Percentiles rank a stretch among this genome's conserved stretches.
Evolutionary conservation across 2,329 filamentous ascomycete species (phyloP).

Genomic region (Trichoderma asperellum): DNA sequence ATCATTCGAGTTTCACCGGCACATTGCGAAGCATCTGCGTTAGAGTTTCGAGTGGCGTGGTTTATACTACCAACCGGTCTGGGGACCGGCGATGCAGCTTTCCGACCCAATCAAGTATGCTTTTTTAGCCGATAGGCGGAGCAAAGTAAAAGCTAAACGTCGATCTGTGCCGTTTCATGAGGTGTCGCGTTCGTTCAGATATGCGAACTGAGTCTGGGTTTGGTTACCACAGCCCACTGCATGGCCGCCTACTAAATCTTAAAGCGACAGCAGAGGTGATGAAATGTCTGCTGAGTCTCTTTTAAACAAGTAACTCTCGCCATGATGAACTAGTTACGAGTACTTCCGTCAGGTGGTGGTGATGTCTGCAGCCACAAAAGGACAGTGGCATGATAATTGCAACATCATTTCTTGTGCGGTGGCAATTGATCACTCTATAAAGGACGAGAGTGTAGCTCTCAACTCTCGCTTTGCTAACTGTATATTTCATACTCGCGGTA

Average conservation of each 20-base stretch:
- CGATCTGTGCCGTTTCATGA: background rate
- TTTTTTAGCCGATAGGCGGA: background rate
- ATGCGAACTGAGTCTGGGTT: background rate
- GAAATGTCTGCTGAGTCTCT: background rate
- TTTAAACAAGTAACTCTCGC: background rate
- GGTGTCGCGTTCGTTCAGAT: background rate
- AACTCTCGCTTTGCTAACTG: background rate
- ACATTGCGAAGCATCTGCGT: background rate
- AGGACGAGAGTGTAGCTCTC: background rate
- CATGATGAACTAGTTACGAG: background rate
- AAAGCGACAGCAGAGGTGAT: background rate
- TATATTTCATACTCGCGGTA: background rate
- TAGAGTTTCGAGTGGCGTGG: conserved; percentile 3
- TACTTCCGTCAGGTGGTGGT: background rate
- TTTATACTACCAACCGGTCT: background rate
- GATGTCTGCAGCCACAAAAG: background rate
- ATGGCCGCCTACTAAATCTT: background rate
- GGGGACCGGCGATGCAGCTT: background rate
- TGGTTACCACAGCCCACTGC: background rate
- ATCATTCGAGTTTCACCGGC: background rate
- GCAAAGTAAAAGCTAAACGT: background rate
- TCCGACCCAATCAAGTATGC: background rate
- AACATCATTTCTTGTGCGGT: background rate
- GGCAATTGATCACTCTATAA: background rate
- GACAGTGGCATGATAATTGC: conserved; percentile 7